Percentiles rank a stretch among this genome's conserved stretches.
phyloP scores from a whole-genome alignment of 2,329 filamentous ascomycete genomes.

The Xylariaceae sp. region DNA sequence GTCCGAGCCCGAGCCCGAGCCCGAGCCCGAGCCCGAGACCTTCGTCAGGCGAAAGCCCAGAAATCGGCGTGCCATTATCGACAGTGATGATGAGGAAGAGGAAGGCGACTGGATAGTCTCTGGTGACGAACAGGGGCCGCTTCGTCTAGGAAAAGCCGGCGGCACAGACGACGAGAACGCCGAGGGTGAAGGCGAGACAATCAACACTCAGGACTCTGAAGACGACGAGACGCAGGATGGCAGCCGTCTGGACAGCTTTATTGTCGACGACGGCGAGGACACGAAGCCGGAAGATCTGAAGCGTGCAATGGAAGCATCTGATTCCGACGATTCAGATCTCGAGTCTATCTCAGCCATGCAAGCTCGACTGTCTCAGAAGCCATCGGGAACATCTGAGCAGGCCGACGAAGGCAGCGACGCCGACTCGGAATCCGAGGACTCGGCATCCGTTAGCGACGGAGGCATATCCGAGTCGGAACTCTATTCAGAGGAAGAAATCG shows the following conservation, averaged over 20 bases:
- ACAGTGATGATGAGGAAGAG: slow-evolving; percentile 56
- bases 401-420: slow-evolving; percentile 14
- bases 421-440: slow-evolving; percentile 17
- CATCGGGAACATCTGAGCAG: slow-evolving; percentile 9
- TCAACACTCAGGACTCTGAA: slow-evolving; percentile 66
- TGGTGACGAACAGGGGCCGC: slow-evolving; percentile 54
- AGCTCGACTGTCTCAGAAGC: slow-evolving; percentile 16
- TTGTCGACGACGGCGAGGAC: slow-evolving; percentile 46
- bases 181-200: slow-evolving; percentile 77
- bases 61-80: slow-evolving; percentile 39
- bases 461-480: slow-evolving; percentile 38
- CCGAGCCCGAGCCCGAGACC: slow-evolving; percentile 20
- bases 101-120: slow-evolving; percentile 77
- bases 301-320: slow-evolving; percentile 23
- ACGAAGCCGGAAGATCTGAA: slow-evolving; percentile 26
- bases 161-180: slow-evolving; percentile 82
- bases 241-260: slow-evolving; percentile 51
- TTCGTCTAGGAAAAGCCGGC: slow-evolving; percentile 70
- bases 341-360: slow-evolving; percentile 27
- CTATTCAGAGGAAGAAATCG: slow-evolving; percentile 36
- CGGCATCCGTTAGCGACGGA: slow-evolving; percentile 26
- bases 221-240: slow-evolving; percentile 43
- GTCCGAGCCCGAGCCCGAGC: background rate
- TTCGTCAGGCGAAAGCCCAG: slow-evolving; percentile 26
- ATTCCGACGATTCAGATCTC: slow-evolving; percentile 27